A percentile compares a stretch with the other conserved stretches of the same genome.
phyloP scores from a whole-genome alignment of 2,329 filamentous ascomycete genomes.

The Paraphoma sp. region DNA sequence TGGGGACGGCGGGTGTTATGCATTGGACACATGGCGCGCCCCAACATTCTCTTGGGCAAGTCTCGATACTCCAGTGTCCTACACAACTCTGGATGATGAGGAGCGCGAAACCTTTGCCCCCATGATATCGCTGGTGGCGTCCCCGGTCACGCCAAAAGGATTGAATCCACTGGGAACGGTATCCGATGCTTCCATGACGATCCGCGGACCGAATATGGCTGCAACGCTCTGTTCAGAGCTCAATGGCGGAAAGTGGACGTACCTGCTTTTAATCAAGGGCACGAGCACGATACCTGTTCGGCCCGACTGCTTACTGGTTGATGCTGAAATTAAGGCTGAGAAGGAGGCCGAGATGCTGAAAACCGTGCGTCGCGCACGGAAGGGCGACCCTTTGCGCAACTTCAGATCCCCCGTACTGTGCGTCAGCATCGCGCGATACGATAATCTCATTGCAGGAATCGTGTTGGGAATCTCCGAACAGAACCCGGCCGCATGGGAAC shows the following conservation, averaged over 20 bases:
- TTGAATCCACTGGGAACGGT: slow-evolving; percentile 39
- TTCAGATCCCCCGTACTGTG: slow-evolving; percentile 36
- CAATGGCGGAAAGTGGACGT: slow-evolving; percentile 23
- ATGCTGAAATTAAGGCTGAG: slow-evolving; percentile 8
- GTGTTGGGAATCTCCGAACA: slow-evolving; percentile 32
- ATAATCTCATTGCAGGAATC: slow-evolving; percentile 33
- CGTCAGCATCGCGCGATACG: slow-evolving; percentile 33
- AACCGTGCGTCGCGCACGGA: slow-evolving; percentile 31
- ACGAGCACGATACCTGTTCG: slow-evolving; percentile 31
- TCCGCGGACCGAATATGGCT: slow-evolving; percentile 28
- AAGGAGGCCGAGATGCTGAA: slow-evolving; percentile 2
- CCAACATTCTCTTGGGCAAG: slow-evolving; percentile 45
- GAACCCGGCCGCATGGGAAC: slow-evolving; percentile 20
- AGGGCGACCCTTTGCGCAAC: slow-evolving; percentile 9
- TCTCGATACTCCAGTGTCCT: slow-evolving; percentile 32
- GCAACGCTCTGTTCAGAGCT: slow-evolving; percentile 23
- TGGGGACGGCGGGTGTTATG: slow-evolving; percentile 8
- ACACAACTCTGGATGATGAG: slow-evolving; percentile 27
- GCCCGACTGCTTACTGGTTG: slow-evolving; percentile 37
- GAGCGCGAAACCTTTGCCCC: slow-evolving; percentile 25
- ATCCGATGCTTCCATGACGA: slow-evolving; percentile 24
- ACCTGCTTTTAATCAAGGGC: slow-evolving; percentile 34
- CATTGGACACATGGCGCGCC: slow-evolving; percentile 32
- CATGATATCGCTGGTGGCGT: slow-evolving; percentile 22
- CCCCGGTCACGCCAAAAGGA: slow-evolving; percentile 20